Evolutionary conservation across 2,329 filamentous ascomycete genomes (phyloP).

Genomic region (Claviceps fusiformis): DNA sequence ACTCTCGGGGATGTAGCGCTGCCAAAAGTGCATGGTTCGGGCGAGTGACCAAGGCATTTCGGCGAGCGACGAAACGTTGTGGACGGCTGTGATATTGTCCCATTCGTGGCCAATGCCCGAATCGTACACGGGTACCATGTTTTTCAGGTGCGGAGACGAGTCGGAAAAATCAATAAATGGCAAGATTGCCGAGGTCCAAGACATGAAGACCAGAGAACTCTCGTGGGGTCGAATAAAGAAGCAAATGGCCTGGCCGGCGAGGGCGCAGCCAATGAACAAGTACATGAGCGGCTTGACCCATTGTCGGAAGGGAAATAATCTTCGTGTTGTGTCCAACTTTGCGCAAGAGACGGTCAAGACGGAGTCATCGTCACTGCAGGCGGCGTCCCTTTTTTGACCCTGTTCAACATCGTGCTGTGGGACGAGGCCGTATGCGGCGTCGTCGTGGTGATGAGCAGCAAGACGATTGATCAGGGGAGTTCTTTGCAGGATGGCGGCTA

Average conservation of each 20-base stretch:
- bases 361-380: slow-evolving; percentile 5
- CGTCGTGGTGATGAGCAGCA: not conserved
- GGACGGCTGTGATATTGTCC: slow-evolving; percentile 18
- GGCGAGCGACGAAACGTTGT: slow-evolving; percentile 7
- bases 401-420: slow-evolving; percentile 14
- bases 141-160: slow-evolving; percentile 14
- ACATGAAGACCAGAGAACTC: slow-evolving; percentile 20
- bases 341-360: slow-evolving; percentile 1
- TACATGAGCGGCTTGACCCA: slow-evolving; percentile 6
- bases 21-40: slow-evolving; percentile 12
- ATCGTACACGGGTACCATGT: slow-evolving; percentile 11
- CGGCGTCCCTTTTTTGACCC: not conserved
- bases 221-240: slow-evolving; percentile 15
- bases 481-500: slow-evolving; percentile 6
- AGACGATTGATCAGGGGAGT: not conserved
- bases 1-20: slow-evolving; percentile 13
- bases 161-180: slow-evolving; percentile 20
- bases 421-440: slow-evolving; percentile 10
- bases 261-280: slow-evolving; percentile 3
- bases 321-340: not conserved
- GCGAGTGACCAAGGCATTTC: slow-evolving; percentile 16
- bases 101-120: slow-evolving; percentile 12
- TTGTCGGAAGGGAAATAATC: not conserved
- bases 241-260: slow-evolving; percentile 12
- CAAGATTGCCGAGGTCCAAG: slow-evolving; percentile 19